These are phyloP conservation scores for Fraxinus nigra DNA, from an alignment of 305 asterid genomes.

Conservation along the genomic window DNA sequence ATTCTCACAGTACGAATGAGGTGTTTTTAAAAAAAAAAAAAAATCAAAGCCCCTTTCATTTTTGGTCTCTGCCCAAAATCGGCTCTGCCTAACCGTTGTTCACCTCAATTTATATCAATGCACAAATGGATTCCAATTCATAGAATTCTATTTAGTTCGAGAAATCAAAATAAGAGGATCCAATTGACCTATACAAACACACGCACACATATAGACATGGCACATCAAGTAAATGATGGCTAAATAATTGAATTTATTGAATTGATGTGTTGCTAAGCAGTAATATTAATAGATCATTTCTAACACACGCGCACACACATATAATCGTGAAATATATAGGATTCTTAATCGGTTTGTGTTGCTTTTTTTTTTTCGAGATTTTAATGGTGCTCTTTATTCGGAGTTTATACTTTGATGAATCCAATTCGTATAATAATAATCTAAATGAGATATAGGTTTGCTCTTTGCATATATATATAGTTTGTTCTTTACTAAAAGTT, in stretches of 20 bases:
- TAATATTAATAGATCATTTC: background rate
- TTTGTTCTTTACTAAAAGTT: background rate
- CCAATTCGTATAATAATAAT: too few species aligned
- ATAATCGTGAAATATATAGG: background rate
- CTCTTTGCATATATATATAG: too few species aligned
- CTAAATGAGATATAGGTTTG: too few species aligned
- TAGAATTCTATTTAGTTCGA: background rate
- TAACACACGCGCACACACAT: background rate
- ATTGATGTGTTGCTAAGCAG: background rate
- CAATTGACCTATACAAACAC: background rate
- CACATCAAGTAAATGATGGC: background rate
- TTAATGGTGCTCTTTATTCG: background rate
- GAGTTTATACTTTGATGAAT: background rate
- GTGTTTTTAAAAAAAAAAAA: too few species aligned
- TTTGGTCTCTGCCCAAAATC: too few species aligned
- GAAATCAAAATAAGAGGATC: background rate
- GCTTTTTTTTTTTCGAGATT: too few species aligned
- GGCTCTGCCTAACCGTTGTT: too few species aligned
- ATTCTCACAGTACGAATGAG: too few species aligned
- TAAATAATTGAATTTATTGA: background rate
- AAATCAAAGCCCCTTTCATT: too few species aligned
- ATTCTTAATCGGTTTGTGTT: background rate
- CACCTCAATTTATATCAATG: too few species aligned
- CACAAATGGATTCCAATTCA: background rate
- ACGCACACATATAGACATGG: too few species aligned